These are phyloP conservation scores for Ploettnerulaceae sp. DNA, from an alignment of 2,329 filamentous ascomycete species.

Conservation along the genomic window DNA sequence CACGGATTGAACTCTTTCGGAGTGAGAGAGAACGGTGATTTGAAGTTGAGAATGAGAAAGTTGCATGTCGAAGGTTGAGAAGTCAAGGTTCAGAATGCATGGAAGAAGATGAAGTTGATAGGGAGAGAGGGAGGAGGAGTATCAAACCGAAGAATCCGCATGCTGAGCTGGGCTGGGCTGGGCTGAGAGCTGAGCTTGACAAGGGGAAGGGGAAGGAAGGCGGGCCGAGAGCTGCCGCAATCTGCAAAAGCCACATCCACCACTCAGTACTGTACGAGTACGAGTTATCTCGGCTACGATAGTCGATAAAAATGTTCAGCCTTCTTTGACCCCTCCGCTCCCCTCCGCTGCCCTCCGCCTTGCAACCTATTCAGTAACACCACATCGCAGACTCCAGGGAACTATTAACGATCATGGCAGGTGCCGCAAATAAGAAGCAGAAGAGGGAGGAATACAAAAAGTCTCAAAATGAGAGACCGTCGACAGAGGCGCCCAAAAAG, in stretches of 20 bases:
- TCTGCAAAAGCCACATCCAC: no score
- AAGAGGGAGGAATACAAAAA: conserved; percentile 64
- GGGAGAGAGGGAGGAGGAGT: no score
- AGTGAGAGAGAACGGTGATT: not conserved
- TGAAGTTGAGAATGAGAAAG: not conserved
- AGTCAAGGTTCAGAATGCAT: not conserved
- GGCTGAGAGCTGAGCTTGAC: no score
- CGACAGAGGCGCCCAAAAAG: conserved; percentile 68
- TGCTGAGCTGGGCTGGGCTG: no score
- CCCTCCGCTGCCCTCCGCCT: not conserved
- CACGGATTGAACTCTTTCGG: not conserved
- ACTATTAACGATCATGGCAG: conserved; percentile 35
- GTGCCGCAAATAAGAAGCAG: conserved; percentile 51
- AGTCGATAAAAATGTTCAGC: conserved; percentile 5
- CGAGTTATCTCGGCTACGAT: conserved; percentile 1
- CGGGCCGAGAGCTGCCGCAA: no score
- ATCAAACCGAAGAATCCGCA: not conserved
- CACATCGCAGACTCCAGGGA: not conserved
- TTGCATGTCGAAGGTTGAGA: not conserved
- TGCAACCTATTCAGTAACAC: not conserved
- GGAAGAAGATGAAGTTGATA: no score
- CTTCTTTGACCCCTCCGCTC: conserved; percentile 1
- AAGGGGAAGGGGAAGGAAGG: not conserved
- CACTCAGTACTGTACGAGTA: no score
- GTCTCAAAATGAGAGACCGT: conserved; percentile 43